Percentiles rank a stretch among this genome's conserved stretches.
Conservation (phyloP, 306 rosid species). For the Mucuna pruriens region DNA sequence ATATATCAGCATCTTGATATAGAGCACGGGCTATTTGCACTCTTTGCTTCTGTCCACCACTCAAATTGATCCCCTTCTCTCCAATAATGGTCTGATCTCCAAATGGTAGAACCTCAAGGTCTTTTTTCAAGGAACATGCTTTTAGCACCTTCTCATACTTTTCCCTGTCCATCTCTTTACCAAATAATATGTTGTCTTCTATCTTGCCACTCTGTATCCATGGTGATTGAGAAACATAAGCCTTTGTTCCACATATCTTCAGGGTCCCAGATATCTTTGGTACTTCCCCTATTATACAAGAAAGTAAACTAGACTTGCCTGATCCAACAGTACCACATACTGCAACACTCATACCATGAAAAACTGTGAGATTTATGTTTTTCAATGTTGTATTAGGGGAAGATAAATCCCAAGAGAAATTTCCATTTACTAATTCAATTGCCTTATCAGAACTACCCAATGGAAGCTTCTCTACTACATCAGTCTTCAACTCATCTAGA, state of each 20-base stretch:
- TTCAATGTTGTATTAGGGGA: slow-evolving; percentile 55
- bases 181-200: slow-evolving; percentile 77
- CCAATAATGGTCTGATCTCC: slow-evolving; percentile 90
- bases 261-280: slow-evolving; percentile 72
- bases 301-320: slow-evolving; percentile 90
- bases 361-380: slow-evolving; percentile 57
- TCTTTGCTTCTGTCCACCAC: slow-evolving; percentile 94
- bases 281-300: slow-evolving; percentile 81
- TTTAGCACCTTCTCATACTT: slow-evolving; percentile 71
- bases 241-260: slow-evolving; percentile 79
- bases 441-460: slow-evolving; percentile 62
- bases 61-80: slow-evolving; percentile 88
- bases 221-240: slow-evolving; percentile 89
- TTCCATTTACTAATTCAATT: slow-evolving; percentile 66
- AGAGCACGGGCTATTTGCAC: slow-evolving; percentile 85
- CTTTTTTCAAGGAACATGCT: slow-evolving; percentile 75
- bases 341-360: slow-evolving; percentile 77
- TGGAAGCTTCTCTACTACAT: slow-evolving; percentile 70
- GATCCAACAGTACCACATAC: slow-evolving; percentile 91
- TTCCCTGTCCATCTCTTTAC: slow-evolving; percentile 72
- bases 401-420: slow-evolving; percentile 81
- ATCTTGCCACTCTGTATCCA: slow-evolving; percentile 93
- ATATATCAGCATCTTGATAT: slow-evolving; percentile 84
- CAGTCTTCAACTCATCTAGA: slow-evolving; percentile 67
- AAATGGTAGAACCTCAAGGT: slow-evolving; percentile 71